These are phyloP conservation scores for Paracoccidioides lutzii DNA, from an alignment of 2,329 filamentous ascomycete genomes.

Conservation along the genomic window DNA sequence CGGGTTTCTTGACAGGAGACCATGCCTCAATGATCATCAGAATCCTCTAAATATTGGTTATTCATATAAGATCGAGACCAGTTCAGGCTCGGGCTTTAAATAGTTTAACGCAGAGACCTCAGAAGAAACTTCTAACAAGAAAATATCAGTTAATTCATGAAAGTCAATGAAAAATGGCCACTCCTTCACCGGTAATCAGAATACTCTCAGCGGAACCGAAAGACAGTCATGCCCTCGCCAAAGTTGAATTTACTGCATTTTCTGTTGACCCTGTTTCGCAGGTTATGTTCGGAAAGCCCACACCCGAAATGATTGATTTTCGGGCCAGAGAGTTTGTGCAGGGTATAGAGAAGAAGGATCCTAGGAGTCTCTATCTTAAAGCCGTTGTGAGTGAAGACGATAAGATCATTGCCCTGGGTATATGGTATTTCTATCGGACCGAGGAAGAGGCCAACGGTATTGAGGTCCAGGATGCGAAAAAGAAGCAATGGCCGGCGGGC, in stretches of 20 bases:
- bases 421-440: slow-evolving; percentile 12
- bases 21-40: not conserved
- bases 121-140: not conserved
- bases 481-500: slow-evolving; percentile 6
- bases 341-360: not conserved
- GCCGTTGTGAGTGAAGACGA: slow-evolving; percentile 6
- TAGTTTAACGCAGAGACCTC: not conserved
- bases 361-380: not conserved
- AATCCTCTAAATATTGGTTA: not conserved
- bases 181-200: slow-evolving; percentile 4
- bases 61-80: too few relatives aligned
- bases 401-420: slow-evolving; percentile 9
- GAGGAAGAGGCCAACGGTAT: slow-evolving; percentile 4
- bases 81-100: too few relatives aligned
- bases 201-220: slow-evolving; percentile 10
- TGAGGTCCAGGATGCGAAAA: slow-evolving; percentile 6
- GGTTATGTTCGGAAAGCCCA: slow-evolving; percentile 4
- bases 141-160: not conserved
- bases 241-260: slow-evolving; percentile 31
- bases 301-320: not conserved
- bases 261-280: slow-evolving; percentile 1
- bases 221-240: slow-evolving; percentile 9
- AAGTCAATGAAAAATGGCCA: not conserved
- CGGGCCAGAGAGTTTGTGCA: slow-evolving; percentile 3
- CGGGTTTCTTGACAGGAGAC: not conserved